Conservation (phyloP, 495 filamentous ascomycete species). For the Penicillium manginii region DNA sequence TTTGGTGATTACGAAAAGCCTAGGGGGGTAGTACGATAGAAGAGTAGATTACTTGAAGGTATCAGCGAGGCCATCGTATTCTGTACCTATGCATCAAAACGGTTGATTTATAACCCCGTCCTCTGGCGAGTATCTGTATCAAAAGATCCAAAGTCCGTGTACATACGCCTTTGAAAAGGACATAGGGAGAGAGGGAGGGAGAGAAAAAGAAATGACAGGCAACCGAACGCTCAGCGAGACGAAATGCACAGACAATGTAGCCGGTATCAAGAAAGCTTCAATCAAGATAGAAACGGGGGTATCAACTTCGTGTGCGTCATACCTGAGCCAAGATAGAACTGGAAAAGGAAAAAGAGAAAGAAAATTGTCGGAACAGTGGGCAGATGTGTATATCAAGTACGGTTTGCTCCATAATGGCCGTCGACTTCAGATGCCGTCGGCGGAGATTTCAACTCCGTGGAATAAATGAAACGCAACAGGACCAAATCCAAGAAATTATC, state of each 20-base stretch:
- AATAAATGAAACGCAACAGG: constrained; percentile 9
- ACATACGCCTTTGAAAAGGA: constrained; percentile 14
- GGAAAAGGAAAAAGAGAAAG: constrained; percentile 23
- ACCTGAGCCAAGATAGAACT: constrained; percentile 25
- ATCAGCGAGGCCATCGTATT: constrained; percentile 23
- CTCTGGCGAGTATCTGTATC: constrained; percentile 17
- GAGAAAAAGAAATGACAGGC: constrained; percentile 4
- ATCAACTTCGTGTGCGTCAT: constrained; percentile 48
- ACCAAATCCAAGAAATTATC: constrained; percentile 12
- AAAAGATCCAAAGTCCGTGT: constrained; percentile 21
- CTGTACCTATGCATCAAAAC: constrained; percentile 22
- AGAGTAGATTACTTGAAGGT: background rate
- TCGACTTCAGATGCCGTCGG: constrained; percentile 33
- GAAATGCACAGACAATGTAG: constrained; percentile 18
- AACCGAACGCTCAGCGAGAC: constrained; percentile 19
- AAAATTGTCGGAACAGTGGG: constrained; percentile 17
- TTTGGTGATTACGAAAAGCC: background rate
- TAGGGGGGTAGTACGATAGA: background rate
- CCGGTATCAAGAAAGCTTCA: constrained; percentile 11
- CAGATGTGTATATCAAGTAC: constrained; percentile 24
- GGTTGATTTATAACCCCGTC: constrained; percentile 20
- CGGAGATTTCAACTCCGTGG: constrained; percentile 31
- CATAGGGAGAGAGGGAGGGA: background rate
- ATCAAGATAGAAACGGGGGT: constrained; percentile 33
- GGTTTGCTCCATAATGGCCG: constrained; percentile 13